Conservation (phyloP, 1,284 basidiomycete genomes). For the Mycena sp. region DNA sequence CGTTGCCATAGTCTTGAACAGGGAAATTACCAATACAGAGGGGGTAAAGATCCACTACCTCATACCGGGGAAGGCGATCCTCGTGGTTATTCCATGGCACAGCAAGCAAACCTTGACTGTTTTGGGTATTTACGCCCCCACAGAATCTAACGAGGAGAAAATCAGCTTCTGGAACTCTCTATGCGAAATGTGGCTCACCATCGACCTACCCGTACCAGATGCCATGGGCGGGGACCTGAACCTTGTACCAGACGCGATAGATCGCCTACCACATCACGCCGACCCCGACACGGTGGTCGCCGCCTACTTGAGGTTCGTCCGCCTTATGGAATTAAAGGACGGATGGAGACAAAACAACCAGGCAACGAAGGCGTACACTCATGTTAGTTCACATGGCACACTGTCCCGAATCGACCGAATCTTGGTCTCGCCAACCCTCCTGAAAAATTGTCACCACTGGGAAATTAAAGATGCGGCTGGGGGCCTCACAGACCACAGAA, state of each 20-base stretch:
- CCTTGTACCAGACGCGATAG: too few relatives aligned
- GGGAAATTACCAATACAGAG: too few relatives aligned
- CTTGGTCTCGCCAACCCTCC: too few relatives aligned
- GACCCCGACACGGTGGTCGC: neutral
- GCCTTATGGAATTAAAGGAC: slow-evolving; percentile 18
- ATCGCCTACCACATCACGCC: slow-evolving; percentile 11
- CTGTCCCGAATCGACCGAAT: slow-evolving; percentile 8
- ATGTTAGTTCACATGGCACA: neutral
- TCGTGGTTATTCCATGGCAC: slow-evolving; percentile 24
- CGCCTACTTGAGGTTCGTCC: neutral
- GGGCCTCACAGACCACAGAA: neutral
- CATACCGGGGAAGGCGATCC: slow-evolving; percentile 24
- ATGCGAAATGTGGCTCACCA: too few relatives aligned
- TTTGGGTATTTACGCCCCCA: too few relatives aligned
- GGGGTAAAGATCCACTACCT: slow-evolving; percentile 1
- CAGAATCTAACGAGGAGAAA: too few relatives aligned
- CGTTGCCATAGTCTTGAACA: too few relatives aligned
- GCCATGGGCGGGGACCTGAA: too few relatives aligned
- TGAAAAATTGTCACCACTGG: neutral
- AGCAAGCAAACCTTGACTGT: slow-evolving; percentile 3
- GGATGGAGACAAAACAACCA: too few relatives aligned
- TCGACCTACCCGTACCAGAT: too few relatives aligned
- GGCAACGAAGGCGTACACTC: neutral
- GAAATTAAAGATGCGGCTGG: slow-evolving; percentile 15
- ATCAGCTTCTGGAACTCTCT: too few relatives aligned